Base-by-base conservation (phyloP, 768 basidiomycete species). In the Suillus tomentosus region DNA sequence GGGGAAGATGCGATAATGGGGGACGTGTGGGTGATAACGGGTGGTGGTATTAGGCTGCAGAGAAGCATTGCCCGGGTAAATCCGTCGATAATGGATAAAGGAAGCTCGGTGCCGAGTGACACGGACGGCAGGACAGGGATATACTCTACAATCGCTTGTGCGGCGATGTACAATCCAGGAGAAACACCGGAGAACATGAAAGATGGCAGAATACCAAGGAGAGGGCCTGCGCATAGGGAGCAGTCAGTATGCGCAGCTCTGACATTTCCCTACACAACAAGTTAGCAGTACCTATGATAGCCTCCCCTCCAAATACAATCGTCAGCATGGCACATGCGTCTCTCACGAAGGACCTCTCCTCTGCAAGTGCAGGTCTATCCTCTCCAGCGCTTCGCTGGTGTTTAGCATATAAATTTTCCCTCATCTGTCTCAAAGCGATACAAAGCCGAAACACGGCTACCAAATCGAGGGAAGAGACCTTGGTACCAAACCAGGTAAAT, bases 261-360 rank as follows among this genome's bases (percentile, higher is more conserved):
- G 51, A 31, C 15, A 53, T 17, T 17, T 19, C 31, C 51, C 51
- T 53, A 61, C 62, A 27, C n/a, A 48, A 34, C 15, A 36, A 22
- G 48, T 40, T 19, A 34, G 54, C 75, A 85, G 62, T 69, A 90
- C 91, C 84, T 61, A 81, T 80, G 56, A 91, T 77, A 2, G 85
- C 86, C 74, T 93, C 90, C n/a, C 92, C 92, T 10, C 91, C 91
- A 70, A 87, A 92, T 1, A 92, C 90, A 36, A 93, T 86, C 15
- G 85, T 76, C 39, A 90, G 76, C 3, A 87, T 87, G 0, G 88
- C 81, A 5, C 81, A 72, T 19, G 83, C 72, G 67, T 85, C 85
- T 69, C 86, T 84, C 42, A 82, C 79, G 65, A 90, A 87, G 4
- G 89, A 88, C 17, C 77, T 78, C 47, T 79, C 73, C 67, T 87